Base-by-base conservation (phyloP, 306 rosid species). In the Cicer yamashitae region DNA sequence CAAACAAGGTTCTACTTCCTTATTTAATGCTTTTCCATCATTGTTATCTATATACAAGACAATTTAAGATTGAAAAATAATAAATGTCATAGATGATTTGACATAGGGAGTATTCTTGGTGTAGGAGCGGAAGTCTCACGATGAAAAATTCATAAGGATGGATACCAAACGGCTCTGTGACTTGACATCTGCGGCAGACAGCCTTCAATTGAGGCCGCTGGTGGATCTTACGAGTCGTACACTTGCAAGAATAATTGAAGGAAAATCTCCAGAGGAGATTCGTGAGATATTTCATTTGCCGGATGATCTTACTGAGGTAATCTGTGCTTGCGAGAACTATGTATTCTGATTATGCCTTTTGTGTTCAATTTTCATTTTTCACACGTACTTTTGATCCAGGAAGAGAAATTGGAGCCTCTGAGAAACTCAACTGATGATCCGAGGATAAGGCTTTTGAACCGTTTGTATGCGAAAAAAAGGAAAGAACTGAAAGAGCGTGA, bases 231-330 rank as follows among this genome's bases (percentile, higher is more conserved):
- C 96, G 4, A 90, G 97, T 76, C 89, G 94, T 39, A 92, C 97
- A 71, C 94, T 94, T 81, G 98, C 98, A n/a, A 90, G 96, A 77
- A 86, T 91, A 81, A 94, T 94, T 79, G 98, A 94, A 81, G 97
- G 97, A 69, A 94, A 89, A 82, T 77, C 96, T 38, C 96, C 98
- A 1, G 97, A 91, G 84, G 98, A 91, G 88, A 90, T 94, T 53
- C 91, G 98, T 11, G 96, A 90, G 73, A 91, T 93, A 76, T 90
- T 94, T 86, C 93, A 91, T 83, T 82, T 94, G 82, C 98, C 97
- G 40, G 98, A 94, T 65, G 98, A 94, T 79, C 98, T 94, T 61
- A 94, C 98, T 25, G 98, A 94, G 98, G 98, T 91, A 81, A 71
- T 80, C 79, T 79, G 78, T 79, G 85, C 79, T 81, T 69, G 82